Base-by-base conservation (phyloP, 2,329 filamentous ascomycete species). In the Pyricularia pennisetigena region DNA sequence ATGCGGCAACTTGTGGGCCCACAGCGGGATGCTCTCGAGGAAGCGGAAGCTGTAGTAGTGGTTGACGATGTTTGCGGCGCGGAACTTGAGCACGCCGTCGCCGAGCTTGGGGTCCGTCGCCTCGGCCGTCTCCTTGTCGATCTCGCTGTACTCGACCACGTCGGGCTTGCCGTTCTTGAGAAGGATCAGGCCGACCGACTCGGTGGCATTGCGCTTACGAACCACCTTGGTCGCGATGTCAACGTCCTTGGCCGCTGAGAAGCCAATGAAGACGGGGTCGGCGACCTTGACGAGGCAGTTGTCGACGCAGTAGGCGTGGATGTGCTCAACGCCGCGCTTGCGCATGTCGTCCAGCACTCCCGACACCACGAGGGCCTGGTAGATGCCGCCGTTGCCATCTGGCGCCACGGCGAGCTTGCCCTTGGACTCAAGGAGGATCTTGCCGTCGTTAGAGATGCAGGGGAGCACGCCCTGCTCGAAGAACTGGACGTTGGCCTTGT, bases 231-330 rank as follows among this genome's bases (percentile, higher is more conserved):
- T 99, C 35, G 94, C 94, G 75, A 99, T 96, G 80, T 97, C 57
- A 73, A 97, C 94, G 70, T 93, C 82, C 78, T 94, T 92, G 67
- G 89, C 87, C 61, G 94, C 93, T 4, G 93, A 87, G 81, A 98
- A 98, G 73, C 95, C 95, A 74, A 98, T 90, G 82, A 99, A 98
- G 73, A 93, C 86, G 16, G 95, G 95, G 76, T 99, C 95, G 30
- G 94, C 94, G n/a, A 99, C 94, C 81, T 93, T 94, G 78, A 97
- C 94, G n/a, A 99, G 86, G 82, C 94, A 98, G 84, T 99, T 99
- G 82, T 99, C 95, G 64, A 99, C 95, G 76, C 95, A 97, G 85
- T 98, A 98, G 65, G 94, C 91, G 80, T 99, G 94, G 71, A 99
- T 90, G 82, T 99, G 95, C 84, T 97, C 82, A 76, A 98, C 91